Conservation (phyloP, 225 moss, liverwort and hornwort species). For the Marchantia paleacea region DNA sequence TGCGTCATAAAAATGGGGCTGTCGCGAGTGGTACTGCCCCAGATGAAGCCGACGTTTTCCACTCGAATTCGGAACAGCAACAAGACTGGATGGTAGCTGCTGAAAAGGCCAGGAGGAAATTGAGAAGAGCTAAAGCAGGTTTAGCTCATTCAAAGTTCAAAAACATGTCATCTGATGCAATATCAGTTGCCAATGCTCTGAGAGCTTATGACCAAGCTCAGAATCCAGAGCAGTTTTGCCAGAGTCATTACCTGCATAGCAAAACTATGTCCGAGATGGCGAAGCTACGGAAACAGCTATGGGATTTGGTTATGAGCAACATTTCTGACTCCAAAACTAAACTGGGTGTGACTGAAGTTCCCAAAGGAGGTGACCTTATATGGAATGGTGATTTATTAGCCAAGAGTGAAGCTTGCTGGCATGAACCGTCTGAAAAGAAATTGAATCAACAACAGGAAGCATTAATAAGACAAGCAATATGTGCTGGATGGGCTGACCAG, state of each 20-base stretch:
- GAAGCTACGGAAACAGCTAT: constrained; percentile 76
- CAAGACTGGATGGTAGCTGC: constrained; percentile 38
- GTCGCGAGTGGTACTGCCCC: constrained; percentile 24
- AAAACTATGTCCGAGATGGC: constrained; percentile 98
- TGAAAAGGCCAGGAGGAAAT: constrained; percentile 66
- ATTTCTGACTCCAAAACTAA: constrained; percentile 53
- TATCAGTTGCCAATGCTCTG: constrained; percentile 77
- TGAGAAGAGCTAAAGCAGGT: constrained; percentile 66
- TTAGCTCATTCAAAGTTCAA: constrained; percentile 80
- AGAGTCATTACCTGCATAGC: constrained; percentile 70
- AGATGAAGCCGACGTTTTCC: constrained; percentile 14
- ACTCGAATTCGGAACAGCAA: constrained; percentile 27
- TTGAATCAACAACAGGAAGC: constrained; percentile 68
- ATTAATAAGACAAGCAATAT: constrained; percentile 78
- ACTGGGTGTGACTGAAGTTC: constrained; percentile 27
- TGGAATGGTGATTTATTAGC: constrained; percentile 54
- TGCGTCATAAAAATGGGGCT: neutral
- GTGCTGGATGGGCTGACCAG: constrained; percentile 98
- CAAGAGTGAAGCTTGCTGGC: constrained; percentile 65
- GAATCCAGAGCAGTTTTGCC: constrained; percentile 72
- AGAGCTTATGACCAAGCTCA: constrained; percentile 74
- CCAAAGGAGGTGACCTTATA: constrained; percentile 21
- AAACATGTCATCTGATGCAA: constrained; percentile 80
- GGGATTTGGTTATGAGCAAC: constrained; percentile 65
- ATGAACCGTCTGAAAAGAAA: constrained; percentile 40